phyloP scores from a whole-genome alignment of 306 rosid species.

The Delonix regia region DNA sequence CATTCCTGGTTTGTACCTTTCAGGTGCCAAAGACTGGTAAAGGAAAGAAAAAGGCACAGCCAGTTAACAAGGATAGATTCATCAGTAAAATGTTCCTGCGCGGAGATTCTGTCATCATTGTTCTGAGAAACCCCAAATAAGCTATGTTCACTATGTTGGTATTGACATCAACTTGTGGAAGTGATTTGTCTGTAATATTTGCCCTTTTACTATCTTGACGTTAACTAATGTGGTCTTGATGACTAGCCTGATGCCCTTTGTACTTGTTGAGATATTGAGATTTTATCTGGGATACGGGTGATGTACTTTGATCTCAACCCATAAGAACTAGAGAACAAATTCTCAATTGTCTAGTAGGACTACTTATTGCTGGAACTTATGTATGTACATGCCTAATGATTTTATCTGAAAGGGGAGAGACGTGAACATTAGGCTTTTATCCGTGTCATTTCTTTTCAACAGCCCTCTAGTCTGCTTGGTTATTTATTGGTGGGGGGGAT shows the following conservation, averaged over 20 bases:
- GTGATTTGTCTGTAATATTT: conserved; percentile 4
- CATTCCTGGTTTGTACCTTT: neutral
- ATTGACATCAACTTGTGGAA: neutral
- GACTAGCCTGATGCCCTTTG: neutral
- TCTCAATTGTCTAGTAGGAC: neutral
- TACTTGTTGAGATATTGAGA: conserved; percentile 16
- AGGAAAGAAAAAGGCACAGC: conserved; percentile 88
- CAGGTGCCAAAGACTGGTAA: conserved; percentile 91
- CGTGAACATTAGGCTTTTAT: no score
- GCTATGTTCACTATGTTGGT: neutral
- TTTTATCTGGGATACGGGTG: conserved; percentile 6
- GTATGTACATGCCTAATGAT: no score
- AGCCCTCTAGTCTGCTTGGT: no score
- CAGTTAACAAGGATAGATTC: conserved; percentile 92
- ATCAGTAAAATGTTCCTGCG: conserved; percentile 92
- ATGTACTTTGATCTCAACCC: neutral
- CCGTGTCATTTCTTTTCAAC: no score
- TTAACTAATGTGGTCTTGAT: neutral
- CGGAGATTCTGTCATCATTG: conserved; percentile 89
- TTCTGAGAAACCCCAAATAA: conserved; percentile 92
- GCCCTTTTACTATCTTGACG: neutral
- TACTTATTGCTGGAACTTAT: no score
- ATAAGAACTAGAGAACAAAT: neutral
- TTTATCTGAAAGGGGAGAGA: no score
- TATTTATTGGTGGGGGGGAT: no score